Conservation (phyloP, 176 grass and related monocot species). For the Puccinellia tenuiflora region DNA sequence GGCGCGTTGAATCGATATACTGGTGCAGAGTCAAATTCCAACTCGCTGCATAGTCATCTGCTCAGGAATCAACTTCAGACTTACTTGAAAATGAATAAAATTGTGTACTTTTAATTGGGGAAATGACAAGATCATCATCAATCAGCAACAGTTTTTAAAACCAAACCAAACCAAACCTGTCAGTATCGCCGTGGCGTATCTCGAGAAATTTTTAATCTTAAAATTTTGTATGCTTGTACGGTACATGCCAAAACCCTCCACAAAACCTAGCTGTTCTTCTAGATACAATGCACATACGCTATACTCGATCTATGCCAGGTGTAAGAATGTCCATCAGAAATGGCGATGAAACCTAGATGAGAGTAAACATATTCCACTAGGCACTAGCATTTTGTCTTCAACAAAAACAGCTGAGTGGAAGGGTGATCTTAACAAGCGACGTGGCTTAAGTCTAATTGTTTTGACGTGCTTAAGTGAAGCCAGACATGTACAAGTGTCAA, state of each 20-base stretch:
- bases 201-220: neutral
- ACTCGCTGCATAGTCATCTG: neutral
- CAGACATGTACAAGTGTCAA: too few species aligned
- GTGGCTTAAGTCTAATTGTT: neutral
- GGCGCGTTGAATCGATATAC: neutral
- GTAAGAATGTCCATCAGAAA: neutral
- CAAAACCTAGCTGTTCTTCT: neutral
- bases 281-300: neutral
- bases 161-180: neutral
- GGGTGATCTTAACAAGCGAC: neutral
- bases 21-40: neutral
- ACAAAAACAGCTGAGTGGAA: neutral
- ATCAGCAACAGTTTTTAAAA: neutral
- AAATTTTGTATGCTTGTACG: neutral
- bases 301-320: conserved; percentile 13
- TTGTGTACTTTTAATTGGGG: too few species aligned
- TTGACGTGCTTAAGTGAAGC: neutral
- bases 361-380: neutral
- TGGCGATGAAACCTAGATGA: neutral
- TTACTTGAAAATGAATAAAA: neutral
- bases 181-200: neutral
- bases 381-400: conserved; percentile 1
- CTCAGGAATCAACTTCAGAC: neutral
- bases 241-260: conserved; percentile 25
- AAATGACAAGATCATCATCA: neutral